phyloP scores from a whole-genome alignment of 2,329 filamentous ascomycete genomes.

The Setomelanomma holmii region DNA sequence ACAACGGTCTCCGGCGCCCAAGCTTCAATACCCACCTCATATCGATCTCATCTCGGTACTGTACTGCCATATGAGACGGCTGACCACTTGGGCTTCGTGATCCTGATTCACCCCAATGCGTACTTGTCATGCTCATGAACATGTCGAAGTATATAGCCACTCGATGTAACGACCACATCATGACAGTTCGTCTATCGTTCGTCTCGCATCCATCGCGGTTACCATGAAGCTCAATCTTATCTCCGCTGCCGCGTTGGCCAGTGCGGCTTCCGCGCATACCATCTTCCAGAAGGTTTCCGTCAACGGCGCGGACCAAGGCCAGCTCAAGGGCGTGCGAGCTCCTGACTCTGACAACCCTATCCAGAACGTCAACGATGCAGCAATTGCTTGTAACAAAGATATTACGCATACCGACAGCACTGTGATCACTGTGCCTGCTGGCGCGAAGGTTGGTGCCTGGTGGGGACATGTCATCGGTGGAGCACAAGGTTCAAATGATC shows the following conservation, averaged over 20 bases:
- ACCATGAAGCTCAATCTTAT: slow-evolving; percentile 26
- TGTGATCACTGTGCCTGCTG: slow-evolving; percentile 56
- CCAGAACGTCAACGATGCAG: slow-evolving; percentile 51
- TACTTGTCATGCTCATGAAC: background rate
- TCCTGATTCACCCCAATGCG: background rate
- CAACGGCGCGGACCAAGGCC: slow-evolving; percentile 57
- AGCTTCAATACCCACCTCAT: background rate
- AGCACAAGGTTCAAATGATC: slow-evolving; percentile 56
- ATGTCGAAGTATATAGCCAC: background rate
- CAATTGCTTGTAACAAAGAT: slow-evolving; percentile 55
- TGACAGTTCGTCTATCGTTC: background rate
- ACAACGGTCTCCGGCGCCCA: background rate
- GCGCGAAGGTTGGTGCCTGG: slow-evolving; percentile 56
- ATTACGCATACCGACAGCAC: slow-evolving; percentile 41
- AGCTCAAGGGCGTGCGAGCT: slow-evolving; percentile 58
- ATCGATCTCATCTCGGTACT: background rate
- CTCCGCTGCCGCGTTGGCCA: slow-evolving; percentile 19
- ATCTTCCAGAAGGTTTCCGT: slow-evolving; percentile 56
- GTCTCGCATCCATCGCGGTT: background rate
- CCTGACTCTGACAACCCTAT: slow-evolving; percentile 58
- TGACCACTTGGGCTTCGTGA: background rate
- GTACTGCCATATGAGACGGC: background rate
- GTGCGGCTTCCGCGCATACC: slow-evolving; percentile 39
- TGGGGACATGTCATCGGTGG: slow-evolving; percentile 61
- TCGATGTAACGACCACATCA: background rate